Percentiles rank a stretch among this genome's conserved stretches.
Evolutionary conservation across 495 filamentous ascomycete species (phyloP).

Genomic region (Usnea hakonensis): DNA sequence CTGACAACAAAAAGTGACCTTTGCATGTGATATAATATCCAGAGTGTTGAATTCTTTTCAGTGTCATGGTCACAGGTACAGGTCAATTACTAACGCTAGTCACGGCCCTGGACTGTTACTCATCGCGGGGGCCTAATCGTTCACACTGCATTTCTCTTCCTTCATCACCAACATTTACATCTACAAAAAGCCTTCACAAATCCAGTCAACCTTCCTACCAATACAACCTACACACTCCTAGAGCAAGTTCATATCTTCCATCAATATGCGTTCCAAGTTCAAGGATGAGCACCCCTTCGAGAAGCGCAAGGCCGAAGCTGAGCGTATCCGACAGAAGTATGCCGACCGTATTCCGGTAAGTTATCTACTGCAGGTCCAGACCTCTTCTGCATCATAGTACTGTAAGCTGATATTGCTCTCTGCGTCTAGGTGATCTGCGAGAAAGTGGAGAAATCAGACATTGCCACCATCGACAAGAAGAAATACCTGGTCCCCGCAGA

Average conservation of each 20-base stretch:
- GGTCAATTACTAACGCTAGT: conserved; percentile 8
- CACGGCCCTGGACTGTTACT: conserved; percentile 3
- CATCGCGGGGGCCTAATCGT: conserved; percentile 14
- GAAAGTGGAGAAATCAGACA: conserved; percentile 98
- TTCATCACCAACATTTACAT: conserved; percentile 13
- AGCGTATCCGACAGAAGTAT: conserved; percentile 98
- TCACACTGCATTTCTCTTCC: not conserved
- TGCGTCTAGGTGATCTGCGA: conserved; percentile 86
- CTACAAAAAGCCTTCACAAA: conserved; percentile 12
- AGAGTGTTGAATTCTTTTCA: not conserved
- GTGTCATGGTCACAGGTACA: not conserved
- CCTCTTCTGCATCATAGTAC: conserved; percentile 1
- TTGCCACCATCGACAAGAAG: conserved; percentile 99
- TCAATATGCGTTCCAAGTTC: conserved; percentile 92
- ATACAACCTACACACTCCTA: conserved; percentile 21
- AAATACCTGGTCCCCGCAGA: conserved; percentile 98
- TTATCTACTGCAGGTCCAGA: conserved; percentile 25
- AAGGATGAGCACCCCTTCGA: conserved; percentile 99
- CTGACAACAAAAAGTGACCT: not conserved
- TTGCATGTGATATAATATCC: conserved; percentile 5
- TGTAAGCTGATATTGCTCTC: conserved; percentile 7
- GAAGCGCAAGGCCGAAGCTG: conserved; percentile 97
- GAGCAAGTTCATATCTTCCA: conserved; percentile 26
- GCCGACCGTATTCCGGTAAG: conserved; percentile 95
- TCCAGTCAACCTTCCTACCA: conserved; percentile 1